These are phyloP conservation scores for Sugiyamaella valdiviana DNA, from an alignment of 805 yeast species.

Conservation along the genomic window DNA sequence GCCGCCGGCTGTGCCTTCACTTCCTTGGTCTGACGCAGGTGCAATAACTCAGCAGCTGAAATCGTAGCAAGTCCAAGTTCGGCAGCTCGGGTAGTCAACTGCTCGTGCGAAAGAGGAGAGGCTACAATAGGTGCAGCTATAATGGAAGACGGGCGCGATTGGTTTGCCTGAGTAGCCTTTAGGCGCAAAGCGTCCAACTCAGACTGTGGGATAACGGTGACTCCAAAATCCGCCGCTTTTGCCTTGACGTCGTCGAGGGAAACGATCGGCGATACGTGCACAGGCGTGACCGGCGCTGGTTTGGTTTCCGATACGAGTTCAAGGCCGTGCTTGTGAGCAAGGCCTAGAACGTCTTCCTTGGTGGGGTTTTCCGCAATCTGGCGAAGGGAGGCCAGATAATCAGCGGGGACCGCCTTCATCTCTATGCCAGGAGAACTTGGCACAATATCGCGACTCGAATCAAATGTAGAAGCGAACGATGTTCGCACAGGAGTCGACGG, in stretches of 20 bases:
- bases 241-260: slow-evolving; percentile 8
- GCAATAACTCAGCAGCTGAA: slow-evolving; percentile 10
- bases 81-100: slow-evolving; percentile 16
- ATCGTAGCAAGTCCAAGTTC: slow-evolving; percentile 20
- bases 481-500: slow-evolving; percentile 3
- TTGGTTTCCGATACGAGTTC: slow-evolving; percentile 12
- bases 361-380: slow-evolving; percentile 30
- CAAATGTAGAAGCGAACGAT: background rate
- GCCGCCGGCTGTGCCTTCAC: background rate
- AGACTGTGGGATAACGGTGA: slow-evolving; percentile 14
- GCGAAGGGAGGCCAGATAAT: slow-evolving; percentile 27
- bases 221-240: slow-evolving; percentile 18
- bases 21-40: background rate
- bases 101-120: slow-evolving; percentile 8
- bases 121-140: background rate
- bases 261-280: background rate
- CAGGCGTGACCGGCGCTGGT: background rate
- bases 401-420: slow-evolving; percentile 27
- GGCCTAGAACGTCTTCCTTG: slow-evolving; percentile 22
- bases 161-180: background rate
- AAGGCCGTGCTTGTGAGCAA: slow-evolving; percentile 26
- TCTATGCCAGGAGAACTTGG: slow-evolving; percentile 12
- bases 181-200: slow-evolving; percentile 2
- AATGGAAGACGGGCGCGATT: background rate
- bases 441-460: background rate